Base-by-base conservation (phyloP, 2,329 filamentous ascomycete genomes). In the Whalleya microplaca region DNA sequence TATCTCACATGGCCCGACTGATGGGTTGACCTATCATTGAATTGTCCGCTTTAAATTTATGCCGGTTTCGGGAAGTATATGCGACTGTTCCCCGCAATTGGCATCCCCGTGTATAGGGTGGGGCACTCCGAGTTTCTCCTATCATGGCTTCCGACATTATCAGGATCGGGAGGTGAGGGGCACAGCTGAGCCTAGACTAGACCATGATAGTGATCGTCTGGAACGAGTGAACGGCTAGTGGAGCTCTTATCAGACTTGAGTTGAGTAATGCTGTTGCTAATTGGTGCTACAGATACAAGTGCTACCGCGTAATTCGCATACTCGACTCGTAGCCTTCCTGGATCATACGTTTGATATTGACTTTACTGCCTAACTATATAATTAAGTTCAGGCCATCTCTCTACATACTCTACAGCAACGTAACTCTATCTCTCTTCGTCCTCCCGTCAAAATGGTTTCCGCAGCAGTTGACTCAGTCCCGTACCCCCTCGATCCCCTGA, bases 401-500 rank as follows among this genome's bases (percentile, higher is more conserved):
- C 32, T 16, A 27, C 41, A 16, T 40, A 9, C 12, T 29, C 21
- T n/a, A 37, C 14, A 21, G 43, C 41, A 46, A 14, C 12, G 27
- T 45, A 41, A 45, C 19, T 40, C 18, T 23, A 56, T 49, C 29
- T 21, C 21, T 20, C 49, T 19, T 23, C 51, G 23, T 20, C 29
- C 47, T 37, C 37, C 20, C 37, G 32, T 41, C 58, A 64, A 45
- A 29, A 70, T 69, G 65, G 62, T 55, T 56, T 55, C 61, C 41
- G 53, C 64, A 51, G 57, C 56, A 48, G 55, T 59, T 29, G 60
- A 56, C 46, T 21, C 52, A 8, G 51, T 58, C n/a, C 65, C 60
- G 19, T 87, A 96, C 69, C 92, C 92, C 5, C 83, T 95, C 62
- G 92, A 96, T 68, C 92, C 92, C 51, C 85, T 96, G 45, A 83